Evolutionary conservation across 108 stramenopile genomes (phyloP), one percentile per base, ranked within the genome.

Genomic region (Nitzschia sp.): DNA sequence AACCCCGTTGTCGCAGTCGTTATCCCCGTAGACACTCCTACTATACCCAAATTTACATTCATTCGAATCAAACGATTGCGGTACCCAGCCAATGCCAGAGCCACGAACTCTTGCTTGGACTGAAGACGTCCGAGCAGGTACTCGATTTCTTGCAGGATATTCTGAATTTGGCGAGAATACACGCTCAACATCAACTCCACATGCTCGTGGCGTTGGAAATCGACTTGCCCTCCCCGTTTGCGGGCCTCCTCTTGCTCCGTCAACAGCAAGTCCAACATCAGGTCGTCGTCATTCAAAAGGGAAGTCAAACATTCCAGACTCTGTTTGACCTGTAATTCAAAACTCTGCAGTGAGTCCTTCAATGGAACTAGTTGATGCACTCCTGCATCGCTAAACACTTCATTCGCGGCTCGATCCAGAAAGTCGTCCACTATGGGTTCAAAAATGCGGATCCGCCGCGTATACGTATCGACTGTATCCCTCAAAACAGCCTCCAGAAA

Each of bases 41-140:
- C 76, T 25, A 93, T 80, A n/a, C 75, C 80, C 9, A 96, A 47
- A 67, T 90, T 81, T 13, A 93, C 75, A 78, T 96, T 96, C 85
- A 93, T 92, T 41, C 87, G 63, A 8, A 96, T 82, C 77, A 96
- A 78, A 48, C 92, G 79, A 71, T 96, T 96, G 19, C 95, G 84
- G 63, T 90, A 92, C 6, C 81, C 78, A 63, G 85, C 90, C 36
- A 96, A 58, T 2, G 83, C 77, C 41, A 96, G 68, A 16, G 88
- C 82, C 8, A 92, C 70, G 64, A 92, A 89, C 33, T 96, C 90
- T 66, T 96, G 95, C 48, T 91, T 91, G 35, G 87, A 89, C 58
- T 96, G 88, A 1, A 96, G 69, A n/a, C 90, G 66, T 54, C 78
- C 68, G 27, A 91, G 53, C 31, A 93, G 63, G 62, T 78, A 91